Evolutionary conservation across 2,329 filamentous ascomycete genomes (phyloP).

Genomic region (Emericellopsis atlantica): DNA sequence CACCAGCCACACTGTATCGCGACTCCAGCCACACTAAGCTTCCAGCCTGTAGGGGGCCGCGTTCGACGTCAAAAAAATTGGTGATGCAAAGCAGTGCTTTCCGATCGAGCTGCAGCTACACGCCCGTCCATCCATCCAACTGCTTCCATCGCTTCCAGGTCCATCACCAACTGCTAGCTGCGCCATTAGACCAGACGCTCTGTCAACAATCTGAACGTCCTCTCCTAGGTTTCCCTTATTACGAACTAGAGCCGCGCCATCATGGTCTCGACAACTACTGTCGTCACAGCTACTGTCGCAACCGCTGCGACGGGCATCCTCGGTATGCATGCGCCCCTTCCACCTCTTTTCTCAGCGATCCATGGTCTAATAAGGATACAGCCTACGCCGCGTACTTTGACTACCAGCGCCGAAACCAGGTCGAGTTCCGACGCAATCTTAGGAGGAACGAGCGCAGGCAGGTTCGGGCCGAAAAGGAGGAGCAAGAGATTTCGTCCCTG

Average conservation of each 20-base stretch:
- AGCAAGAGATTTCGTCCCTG: conserved; percentile 51
- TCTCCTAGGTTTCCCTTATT: no score
- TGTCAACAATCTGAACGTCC: no score
- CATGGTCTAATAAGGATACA: conserved; percentile 13
- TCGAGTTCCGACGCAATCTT: conserved; percentile 53
- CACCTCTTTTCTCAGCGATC: not conserved
- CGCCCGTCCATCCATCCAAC: not conserved
- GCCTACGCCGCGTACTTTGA: conserved; percentile 60
- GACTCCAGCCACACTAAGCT: not conserved
- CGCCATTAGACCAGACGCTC: no score
- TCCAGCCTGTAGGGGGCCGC: not conserved
- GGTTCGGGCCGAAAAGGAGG: conserved; percentile 59
- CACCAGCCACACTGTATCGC: not conserved
- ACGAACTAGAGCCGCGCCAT: conserved; percentile 3
- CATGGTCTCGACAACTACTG: conserved; percentile 37
- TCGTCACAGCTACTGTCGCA: conserved; percentile 50
- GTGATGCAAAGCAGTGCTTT: conserved; percentile 1
- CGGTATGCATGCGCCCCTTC: conserved; percentile 27
- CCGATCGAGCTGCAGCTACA: conserved; percentile 1
- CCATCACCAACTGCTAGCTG: no score
- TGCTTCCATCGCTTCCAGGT: not conserved
- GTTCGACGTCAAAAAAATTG: conserved; percentile 3
- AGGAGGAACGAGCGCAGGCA: conserved; percentile 67
- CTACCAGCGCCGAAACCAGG: conserved; percentile 48
- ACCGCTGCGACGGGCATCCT: conserved; percentile 46